These are phyloP conservation scores for Margaritispora aquatica DNA, from an alignment of 495 filamentous ascomycete genomes.

Conservation along the genomic window DNA sequence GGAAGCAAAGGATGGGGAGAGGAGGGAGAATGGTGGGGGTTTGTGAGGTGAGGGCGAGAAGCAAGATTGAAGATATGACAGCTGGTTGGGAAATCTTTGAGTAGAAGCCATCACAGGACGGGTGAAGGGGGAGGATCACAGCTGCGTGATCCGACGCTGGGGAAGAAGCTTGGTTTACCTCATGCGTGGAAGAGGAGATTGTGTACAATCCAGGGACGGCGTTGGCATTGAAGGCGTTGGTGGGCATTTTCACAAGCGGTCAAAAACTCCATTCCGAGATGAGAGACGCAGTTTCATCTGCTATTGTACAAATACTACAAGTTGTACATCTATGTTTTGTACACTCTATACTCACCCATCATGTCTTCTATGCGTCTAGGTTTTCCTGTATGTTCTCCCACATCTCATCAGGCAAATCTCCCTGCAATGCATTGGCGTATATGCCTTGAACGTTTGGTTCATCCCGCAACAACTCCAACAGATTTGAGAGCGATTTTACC, in stretches of 20 bases:
- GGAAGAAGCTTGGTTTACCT: no score
- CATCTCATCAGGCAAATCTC: constrained; percentile 35
- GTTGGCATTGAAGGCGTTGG: constrained; percentile 18
- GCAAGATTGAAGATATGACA: no score
- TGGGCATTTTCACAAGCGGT: neutral
- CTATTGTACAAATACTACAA: constrained; percentile 14
- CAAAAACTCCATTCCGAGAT: neutral
- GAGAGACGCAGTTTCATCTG: neutral
- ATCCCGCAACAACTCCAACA: constrained; percentile 48
- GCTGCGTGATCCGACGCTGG: no score
- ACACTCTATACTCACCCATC: neutral
- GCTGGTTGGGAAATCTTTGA: no score
- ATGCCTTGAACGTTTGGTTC: constrained; percentile 61
- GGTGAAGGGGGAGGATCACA: no score
- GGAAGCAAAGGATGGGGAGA: constrained; percentile 38
- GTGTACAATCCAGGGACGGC: no score
- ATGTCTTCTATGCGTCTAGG: constrained; percentile 32
- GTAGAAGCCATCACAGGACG: no score
- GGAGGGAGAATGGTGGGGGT: constrained; percentile 13
- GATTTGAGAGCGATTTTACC: constrained; percentile 36
- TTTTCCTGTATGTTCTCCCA: constrained; percentile 45
- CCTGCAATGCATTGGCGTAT: constrained; percentile 53
- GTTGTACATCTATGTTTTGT: constrained; percentile 16
- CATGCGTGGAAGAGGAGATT: no score
- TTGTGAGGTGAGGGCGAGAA: no score